Base-by-base conservation (phyloP, 2,329 filamentous ascomycete genomes). In the Aspergillus sp. region DNA sequence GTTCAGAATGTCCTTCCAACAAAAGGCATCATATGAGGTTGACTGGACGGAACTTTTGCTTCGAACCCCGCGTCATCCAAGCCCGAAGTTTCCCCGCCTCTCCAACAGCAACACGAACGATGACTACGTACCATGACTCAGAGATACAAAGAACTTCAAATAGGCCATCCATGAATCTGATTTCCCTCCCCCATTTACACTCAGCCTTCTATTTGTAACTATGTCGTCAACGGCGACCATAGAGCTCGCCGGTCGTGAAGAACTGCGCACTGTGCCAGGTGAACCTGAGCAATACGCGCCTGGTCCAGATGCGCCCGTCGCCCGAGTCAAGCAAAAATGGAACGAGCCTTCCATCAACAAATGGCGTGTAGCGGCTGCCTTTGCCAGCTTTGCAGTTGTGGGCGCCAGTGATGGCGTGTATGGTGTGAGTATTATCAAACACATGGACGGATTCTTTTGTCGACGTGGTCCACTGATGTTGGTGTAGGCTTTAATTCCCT, bases 351-450 rank as follows among this genome's bases (percentile, higher is more conserved):
- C 58, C 9, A 58, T 62, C 39, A 64, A 63, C 45, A 64, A 63
- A 58, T 63, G 52, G 58, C 56, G 56, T 11, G 50, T 64, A 15
- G 35, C 56, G 9, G 56, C 56, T 6, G 77, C 80, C 0, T 86
- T 85, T 70, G 82, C 77, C 70, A 81, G 79, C 9, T 82, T 87
- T 59, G 65, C 81, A 14, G 77, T 83, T 9, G 78, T 83, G 59
- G 84, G 84, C 0, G 76, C 80, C 11, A 85, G 83, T 49, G 82
- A 84, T 66, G 79, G 79, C 2, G 80, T 80, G 17, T 84, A 84
- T 53, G 82, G 82, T 55, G 80, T 81, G 66, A 73, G 79, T 68
- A 23, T 21, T 19, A 15, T 11, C 21, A 24, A 37, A n/a, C 15
- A 61, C 63, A 8, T 58, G 66, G 6, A 44, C 17, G 9, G 11